A percentile compares a stretch with the other conserved stretches of the same genome.
phyloP scores from a whole-genome alignment of 2,329 filamentous ascomycete genomes.

The Fusarium sororula region DNA sequence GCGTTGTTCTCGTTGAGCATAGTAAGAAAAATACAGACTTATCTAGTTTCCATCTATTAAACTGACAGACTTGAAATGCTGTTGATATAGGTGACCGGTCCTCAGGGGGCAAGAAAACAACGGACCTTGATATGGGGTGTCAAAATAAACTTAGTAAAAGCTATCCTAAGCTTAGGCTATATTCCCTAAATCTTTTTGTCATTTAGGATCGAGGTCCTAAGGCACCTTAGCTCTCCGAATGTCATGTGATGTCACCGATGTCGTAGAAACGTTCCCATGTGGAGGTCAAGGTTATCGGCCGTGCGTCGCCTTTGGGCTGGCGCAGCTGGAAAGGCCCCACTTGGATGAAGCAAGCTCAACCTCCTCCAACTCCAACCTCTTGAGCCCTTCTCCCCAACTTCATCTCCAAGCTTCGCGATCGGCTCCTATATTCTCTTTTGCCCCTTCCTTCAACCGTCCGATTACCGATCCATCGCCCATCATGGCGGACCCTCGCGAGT shows the following conservation, averaged over 20 bases:
- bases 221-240: slow-evolving; percentile 17
- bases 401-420: slow-evolving; percentile 36
- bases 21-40: not conserved
- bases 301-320: slow-evolving; percentile 42
- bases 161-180: too few species aligned
- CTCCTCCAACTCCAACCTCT: slow-evolving; percentile 53
- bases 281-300: slow-evolving; percentile 38
- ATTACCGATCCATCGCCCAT: slow-evolving; percentile 41
- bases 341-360: slow-evolving; percentile 51
- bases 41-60: not conserved
- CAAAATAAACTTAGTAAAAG: too few species aligned
- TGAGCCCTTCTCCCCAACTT: slow-evolving; percentile 40
- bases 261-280: slow-evolving; percentile 13
- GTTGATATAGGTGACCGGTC: not conserved
- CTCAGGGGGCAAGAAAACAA: too few species aligned
- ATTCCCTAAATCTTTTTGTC: too few species aligned
- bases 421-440: slow-evolving; percentile 25
- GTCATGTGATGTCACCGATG: slow-evolving; percentile 53
- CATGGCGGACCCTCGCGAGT: slow-evolving; percentile 67
- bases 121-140: too few species aligned
- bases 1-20: not conserved
- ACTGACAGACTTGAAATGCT: not conserved
- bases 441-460: slow-evolving; percentile 23
- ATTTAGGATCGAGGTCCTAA: too few species aligned
- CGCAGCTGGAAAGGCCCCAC: slow-evolving; percentile 46